phyloP scores from a whole-genome alignment of 31 red algal species.

The Asparagopsis taxiformis region DNA sequence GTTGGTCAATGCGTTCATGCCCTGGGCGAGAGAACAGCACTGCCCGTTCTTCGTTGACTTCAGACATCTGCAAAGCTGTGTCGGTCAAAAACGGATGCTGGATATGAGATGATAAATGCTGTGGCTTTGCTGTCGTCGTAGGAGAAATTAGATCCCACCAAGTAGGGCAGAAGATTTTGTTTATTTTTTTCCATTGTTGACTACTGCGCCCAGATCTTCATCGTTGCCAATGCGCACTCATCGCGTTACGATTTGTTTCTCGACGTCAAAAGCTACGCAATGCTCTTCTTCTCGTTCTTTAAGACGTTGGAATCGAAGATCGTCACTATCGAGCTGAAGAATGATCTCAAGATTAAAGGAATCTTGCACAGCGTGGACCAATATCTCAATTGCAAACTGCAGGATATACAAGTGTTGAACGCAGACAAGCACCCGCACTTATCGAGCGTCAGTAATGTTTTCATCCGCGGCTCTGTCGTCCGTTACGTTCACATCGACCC shows the following conservation, averaged over 20 bases:
- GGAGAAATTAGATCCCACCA: no score
- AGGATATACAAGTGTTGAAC: conserved; percentile 68
- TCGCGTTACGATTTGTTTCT: no score
- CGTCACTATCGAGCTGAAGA: conserved; percentile 95
- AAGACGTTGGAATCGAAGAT: conserved; percentile 82
- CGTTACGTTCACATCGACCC: conserved; percentile 88
- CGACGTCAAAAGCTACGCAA: no score
- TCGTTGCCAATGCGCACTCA: no score
- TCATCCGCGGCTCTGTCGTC: conserved; percentile 91
- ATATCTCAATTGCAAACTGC: conserved; percentile 92
- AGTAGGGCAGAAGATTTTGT: background rate
- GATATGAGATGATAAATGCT: no score
- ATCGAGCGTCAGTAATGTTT: conserved; percentile 53
- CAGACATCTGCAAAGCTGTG: no score
- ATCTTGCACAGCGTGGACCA: conserved; percentile 88
- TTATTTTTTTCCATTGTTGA: no score
- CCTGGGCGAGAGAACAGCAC: background rate
- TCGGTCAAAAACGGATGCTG: no score
- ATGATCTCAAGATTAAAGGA: conserved; percentile 69
- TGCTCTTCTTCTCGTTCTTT: conserved; percentile 96
- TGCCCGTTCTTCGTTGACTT: no score
- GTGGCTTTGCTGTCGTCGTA: no score
- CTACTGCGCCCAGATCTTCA: no score
- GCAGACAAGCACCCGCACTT: conserved; percentile 81
- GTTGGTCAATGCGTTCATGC: conserved; percentile 14